phyloP scores from a whole-genome alignment of 2,329 filamentous ascomycete species.

The Chaetomiaceae sp. region DNA sequence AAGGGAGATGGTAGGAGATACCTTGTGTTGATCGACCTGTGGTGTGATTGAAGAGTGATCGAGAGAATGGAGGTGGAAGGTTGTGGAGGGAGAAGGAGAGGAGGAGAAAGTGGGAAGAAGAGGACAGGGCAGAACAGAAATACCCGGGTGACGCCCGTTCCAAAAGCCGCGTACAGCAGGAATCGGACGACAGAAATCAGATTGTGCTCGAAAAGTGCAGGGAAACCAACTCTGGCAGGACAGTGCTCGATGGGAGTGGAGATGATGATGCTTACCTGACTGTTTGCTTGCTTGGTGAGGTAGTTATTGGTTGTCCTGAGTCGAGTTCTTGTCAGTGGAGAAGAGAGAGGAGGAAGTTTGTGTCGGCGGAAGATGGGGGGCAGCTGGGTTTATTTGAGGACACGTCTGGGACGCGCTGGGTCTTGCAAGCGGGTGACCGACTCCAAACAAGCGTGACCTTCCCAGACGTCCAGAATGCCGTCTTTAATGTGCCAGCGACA shows the following conservation, averaged over 20 bases:
- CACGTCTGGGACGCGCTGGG: not conserved
- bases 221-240: not conserved
- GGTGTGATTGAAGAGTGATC: not conserved
- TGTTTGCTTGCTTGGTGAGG: not conserved
- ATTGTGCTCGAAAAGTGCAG: not conserved
- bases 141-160: not conserved
- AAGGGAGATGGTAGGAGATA: not conserved
- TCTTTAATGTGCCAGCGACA: not conserved
- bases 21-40: not conserved
- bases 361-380: not conserved
- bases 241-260: not conserved
- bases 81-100: not conserved
- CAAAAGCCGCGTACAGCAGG: not conserved
- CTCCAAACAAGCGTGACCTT: not conserved
- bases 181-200: not conserved
- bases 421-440: not conserved
- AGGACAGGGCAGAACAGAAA: not conserved
- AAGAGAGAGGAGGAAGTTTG: not conserved
- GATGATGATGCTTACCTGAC: not conserved
- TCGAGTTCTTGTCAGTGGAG: not conserved
- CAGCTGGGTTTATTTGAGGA: not conserved
- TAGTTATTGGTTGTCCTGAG: not conserved
- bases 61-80: not conserved
- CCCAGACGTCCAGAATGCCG: too few species aligned
- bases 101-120: not conserved